phyloP scores from a whole-genome alignment of 2,329 filamentous ascomycete species.

The Hypoxylon sp. region DNA sequence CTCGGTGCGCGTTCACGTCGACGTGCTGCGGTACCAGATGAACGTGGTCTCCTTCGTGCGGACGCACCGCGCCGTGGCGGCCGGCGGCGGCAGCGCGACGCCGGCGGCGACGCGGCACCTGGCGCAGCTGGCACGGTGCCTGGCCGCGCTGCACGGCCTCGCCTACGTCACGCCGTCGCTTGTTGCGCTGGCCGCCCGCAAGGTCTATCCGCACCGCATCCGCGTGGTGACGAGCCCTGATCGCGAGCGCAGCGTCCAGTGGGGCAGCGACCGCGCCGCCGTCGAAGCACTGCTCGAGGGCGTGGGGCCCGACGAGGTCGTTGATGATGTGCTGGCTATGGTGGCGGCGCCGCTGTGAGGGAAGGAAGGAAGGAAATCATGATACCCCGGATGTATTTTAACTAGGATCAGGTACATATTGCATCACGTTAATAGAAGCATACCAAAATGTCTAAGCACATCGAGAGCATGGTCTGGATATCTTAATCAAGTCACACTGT shows the following conservation, averaged over 20 bases:
- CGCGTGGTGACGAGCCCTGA: conserved; percentile 63
- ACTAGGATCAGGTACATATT: no score
- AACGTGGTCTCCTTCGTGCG: conserved; percentile 89
- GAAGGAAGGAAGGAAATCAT: no score
- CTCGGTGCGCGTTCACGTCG: conserved; percentile 71
- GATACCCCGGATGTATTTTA: conserved; percentile 13
- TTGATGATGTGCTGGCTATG: conserved; percentile 68
- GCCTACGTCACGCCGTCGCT: conserved; percentile 85
- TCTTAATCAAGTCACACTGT: neutral
- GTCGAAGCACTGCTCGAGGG: conserved; percentile 72
- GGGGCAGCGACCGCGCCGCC: conserved; percentile 80
- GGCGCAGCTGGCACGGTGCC: conserved; percentile 69
- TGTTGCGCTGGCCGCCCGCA: conserved; percentile 80
- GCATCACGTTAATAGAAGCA: neutral
- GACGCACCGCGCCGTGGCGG: conserved; percentile 79
- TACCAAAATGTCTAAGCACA: neutral
- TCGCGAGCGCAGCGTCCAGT: conserved; percentile 88
- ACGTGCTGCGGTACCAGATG: conserved; percentile 84
- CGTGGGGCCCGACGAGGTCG: conserved; percentile 66
- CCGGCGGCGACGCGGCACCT: conserved; percentile 83
- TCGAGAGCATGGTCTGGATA: no score
- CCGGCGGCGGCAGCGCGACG: conserved; percentile 70
- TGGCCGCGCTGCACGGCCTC: conserved; percentile 83
- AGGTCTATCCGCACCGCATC: conserved; percentile 88
- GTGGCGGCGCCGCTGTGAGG: conserved; percentile 64